Evolutionary conservation across 495 filamentous ascomycete species (phyloP).

Genomic region (Neurospora sp.): DNA sequence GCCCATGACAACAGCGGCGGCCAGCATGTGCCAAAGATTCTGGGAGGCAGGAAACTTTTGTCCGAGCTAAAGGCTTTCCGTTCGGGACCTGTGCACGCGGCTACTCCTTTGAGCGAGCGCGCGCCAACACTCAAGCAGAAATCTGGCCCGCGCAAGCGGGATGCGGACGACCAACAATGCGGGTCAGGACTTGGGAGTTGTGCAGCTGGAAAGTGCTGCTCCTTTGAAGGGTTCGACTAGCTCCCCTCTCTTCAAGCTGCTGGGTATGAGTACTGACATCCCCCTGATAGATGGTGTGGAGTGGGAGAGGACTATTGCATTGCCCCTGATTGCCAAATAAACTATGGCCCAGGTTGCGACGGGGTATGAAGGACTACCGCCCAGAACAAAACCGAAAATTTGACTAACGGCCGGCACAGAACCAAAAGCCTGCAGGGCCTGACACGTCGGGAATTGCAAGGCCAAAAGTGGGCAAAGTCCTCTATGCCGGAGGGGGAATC

Average conservation of each 20-base stretch:
- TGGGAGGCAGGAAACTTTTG: constrained; percentile 27
- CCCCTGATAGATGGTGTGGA: constrained; percentile 46
- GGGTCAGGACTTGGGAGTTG: constrained; percentile 40
- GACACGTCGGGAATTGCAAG: constrained; percentile 51
- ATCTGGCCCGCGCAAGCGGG: constrained; percentile 5
- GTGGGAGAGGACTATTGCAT: constrained; percentile 49
- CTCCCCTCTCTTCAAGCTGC: constrained; percentile 2
- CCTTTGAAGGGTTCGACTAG: constrained; percentile 41
- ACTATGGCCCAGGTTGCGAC: constrained; percentile 58
- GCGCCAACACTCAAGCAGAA: constrained; percentile 2
- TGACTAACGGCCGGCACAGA: constrained; percentile 16
- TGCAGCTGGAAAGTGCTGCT: constrained; percentile 51
- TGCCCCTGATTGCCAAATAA: constrained; percentile 59
- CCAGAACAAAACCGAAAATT: too few relatives aligned
- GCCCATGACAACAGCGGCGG: constrained; percentile 23
- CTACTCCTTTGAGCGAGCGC: not conserved
- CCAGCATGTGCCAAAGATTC: constrained; percentile 23
- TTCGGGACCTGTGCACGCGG: not conserved
- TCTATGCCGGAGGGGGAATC: constrained; percentile 53
- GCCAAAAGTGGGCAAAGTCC: constrained; percentile 45
- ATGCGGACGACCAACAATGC: constrained; percentile 22
- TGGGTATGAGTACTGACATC: constrained; percentile 20
- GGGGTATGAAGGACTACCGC: constrained; percentile 20
- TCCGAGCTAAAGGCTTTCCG: constrained; percentile 17
- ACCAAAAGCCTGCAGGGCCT: constrained; percentile 49